These are phyloP conservation scores for Neurospora sp. DNA, from an alignment of 495 filamentous ascomycete genomes.

Conservation along the genomic window DNA sequence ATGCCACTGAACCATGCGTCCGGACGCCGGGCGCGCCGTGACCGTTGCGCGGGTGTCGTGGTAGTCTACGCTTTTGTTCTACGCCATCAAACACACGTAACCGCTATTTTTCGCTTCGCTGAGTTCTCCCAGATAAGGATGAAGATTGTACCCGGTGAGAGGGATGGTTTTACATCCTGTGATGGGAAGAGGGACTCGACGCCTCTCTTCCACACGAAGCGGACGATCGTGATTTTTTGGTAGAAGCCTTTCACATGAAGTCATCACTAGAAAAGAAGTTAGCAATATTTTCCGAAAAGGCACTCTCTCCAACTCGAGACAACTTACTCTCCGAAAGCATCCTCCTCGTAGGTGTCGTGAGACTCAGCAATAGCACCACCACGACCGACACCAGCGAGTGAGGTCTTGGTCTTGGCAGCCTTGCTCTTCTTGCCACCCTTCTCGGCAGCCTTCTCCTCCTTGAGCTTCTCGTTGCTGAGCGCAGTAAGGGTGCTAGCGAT, in stretches of 20 bases:
- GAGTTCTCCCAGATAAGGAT: neutral
- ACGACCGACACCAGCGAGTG: constrained; percentile 50
- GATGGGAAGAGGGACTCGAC: neutral
- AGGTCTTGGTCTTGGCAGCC: constrained; percentile 86
- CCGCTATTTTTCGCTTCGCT: neutral
- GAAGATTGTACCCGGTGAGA: neutral
- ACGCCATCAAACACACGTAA: neutral
- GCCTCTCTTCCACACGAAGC: neutral
- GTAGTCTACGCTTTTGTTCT: neutral
- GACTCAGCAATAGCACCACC: constrained; percentile 57
- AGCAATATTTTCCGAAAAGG: constrained; percentile 1
- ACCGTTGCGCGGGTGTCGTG: neutral
- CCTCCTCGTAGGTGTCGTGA: constrained; percentile 61
- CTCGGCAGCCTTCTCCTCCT: constrained; percentile 90
- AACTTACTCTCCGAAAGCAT: constrained; percentile 68
- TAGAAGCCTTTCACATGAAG: constrained; percentile 37
- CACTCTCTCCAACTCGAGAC: neutral
- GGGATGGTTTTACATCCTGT: neutral
- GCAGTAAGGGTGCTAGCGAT: constrained; percentile 73
- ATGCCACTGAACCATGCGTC: neutral
- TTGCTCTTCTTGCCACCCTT: constrained; percentile 96
- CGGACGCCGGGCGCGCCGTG: neutral
- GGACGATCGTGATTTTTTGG: neutral
- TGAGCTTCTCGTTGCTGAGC: constrained; percentile 95
- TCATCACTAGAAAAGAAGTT: constrained; percentile 30